Evolutionary conservation across 1,284 basidiomycete genomes (phyloP).

Genomic region (Tilletia caries): DNA sequence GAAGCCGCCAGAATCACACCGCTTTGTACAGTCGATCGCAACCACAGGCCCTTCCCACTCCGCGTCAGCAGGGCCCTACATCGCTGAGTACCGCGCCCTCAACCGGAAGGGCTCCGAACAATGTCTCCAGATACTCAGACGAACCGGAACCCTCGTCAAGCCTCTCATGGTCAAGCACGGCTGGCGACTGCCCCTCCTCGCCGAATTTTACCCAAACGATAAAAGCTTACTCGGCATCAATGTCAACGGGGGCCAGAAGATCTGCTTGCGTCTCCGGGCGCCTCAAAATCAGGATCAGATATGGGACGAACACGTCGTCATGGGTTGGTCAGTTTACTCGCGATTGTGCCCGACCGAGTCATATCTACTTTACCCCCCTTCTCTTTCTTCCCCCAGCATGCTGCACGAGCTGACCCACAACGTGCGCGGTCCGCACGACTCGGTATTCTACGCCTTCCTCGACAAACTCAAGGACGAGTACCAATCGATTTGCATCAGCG

Average conservation of each 20-base stretch:
- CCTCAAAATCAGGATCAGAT: slow-evolving; percentile 13
- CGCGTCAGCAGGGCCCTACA: too few species aligned
- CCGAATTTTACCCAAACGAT: slow-evolving; percentile 28
- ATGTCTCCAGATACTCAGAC: slow-evolving; percentile 28
- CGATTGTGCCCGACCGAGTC: too few species aligned
- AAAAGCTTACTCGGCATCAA: slow-evolving; percentile 32
- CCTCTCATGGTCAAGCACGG: slow-evolving; percentile 28
- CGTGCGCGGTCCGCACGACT: slow-evolving; percentile 36
- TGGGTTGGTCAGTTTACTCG: slow-evolving; percentile 20
- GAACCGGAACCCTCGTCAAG: slow-evolving; percentile 25
- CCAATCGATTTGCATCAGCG: slow-evolving; percentile 16
- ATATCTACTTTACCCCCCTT: too few species aligned
- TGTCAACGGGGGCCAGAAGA: slow-evolving; percentile 32
- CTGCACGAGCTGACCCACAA: slow-evolving; percentile 42
- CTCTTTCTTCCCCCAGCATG: slow-evolving; percentile 20
- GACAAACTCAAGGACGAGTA: slow-evolving; percentile 29
- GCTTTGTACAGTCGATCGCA: slow-evolving; percentile 4
- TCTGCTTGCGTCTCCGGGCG: slow-evolving; percentile 30
- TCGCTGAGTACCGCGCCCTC: slow-evolving; percentile 26
- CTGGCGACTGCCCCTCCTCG: slow-evolving; percentile 29
- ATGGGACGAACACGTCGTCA: slow-evolving; percentile 21
- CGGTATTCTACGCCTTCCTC: slow-evolving; percentile 26
- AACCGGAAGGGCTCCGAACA: slow-evolving; percentile 13
- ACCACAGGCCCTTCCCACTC: not conserved
- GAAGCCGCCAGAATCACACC: not conserved